Evolutionary conservation across 495 filamentous ascomycete genomes (phyloP).

Genomic region (Coniosporium apollinis): DNA sequence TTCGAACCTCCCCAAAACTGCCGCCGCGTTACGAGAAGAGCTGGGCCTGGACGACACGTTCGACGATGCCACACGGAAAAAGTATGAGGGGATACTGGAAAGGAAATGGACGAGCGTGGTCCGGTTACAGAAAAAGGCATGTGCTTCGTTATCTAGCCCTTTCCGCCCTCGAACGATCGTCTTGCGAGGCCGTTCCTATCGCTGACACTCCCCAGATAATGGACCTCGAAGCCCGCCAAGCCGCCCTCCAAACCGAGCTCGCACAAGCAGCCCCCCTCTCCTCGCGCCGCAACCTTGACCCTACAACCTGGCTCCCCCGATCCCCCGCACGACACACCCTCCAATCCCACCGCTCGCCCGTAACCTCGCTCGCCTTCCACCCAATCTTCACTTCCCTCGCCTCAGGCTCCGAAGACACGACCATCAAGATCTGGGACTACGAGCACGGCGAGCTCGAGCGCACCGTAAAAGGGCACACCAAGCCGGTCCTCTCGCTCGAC

Average conservation of each 20-base stretch:
- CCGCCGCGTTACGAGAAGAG: conserved; percentile 48
- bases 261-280: conserved; percentile 71
- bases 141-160: conserved; percentile 12
- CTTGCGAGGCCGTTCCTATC: no score
- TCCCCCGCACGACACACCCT: conserved; percentile 66
- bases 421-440: conserved; percentile 97
- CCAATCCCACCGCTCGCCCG: conserved; percentile 62
- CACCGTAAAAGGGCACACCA: conserved; percentile 88
- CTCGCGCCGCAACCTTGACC: conserved; percentile 59
- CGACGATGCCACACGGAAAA: conserved; percentile 61
- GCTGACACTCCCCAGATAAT: conserved; percentile 52
- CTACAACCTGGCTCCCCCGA: conserved; percentile 70
- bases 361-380: conserved; percentile 89
- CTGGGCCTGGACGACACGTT: conserved; percentile 50
- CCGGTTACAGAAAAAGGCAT: conserved; percentile 77
- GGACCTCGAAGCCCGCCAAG: conserved; percentile 67
- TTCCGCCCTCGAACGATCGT: no score
- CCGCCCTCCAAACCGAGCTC: conserved; percentile 60
- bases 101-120: conserved; percentile 95
- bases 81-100: conserved; percentile 78
- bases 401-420: conserved; percentile 75
- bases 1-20: conserved; percentile 49
- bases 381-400: conserved; percentile 83
- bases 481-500: conserved; percentile 75
- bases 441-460: conserved; percentile 83